Evolutionary conservation across 2,329 filamentous ascomycete genomes (phyloP).

Genomic region (Trichoderma polysporum): DNA sequence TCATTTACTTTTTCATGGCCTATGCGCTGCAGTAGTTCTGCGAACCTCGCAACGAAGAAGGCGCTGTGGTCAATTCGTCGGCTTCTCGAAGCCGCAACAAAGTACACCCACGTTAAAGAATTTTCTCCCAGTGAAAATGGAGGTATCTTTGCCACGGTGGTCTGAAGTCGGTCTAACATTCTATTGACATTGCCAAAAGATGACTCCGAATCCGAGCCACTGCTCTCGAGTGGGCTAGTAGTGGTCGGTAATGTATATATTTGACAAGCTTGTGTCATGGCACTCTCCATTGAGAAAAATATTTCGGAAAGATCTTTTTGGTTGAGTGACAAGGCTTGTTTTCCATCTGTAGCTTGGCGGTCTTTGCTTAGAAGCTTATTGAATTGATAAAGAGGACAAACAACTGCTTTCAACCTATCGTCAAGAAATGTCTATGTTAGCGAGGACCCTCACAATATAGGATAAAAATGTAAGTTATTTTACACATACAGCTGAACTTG

Average conservation of each 20-base stretch:
- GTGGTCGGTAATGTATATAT: not conserved
- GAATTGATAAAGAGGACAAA: slow-evolving; percentile 8
- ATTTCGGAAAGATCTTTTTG: slow-evolving; percentile 6
- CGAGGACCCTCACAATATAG: no score
- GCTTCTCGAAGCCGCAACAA: not conserved
- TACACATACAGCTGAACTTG: slow-evolving; percentile 2
- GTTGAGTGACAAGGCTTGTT: not conserved
- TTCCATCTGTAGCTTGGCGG: not conserved
- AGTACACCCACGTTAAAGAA: slow-evolving; percentile 9
- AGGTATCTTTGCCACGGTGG: not conserved
- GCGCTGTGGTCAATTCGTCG: not conserved
- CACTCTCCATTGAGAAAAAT: slow-evolving; percentile 1
- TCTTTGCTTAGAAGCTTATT: not conserved
- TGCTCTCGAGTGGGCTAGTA: not conserved
- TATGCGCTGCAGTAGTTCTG: not conserved
- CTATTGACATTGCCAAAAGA: not conserved
- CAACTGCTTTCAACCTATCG: not conserved
- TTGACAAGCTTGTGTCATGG: not conserved
- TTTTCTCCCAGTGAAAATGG: not conserved
- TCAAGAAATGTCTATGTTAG: not conserved
- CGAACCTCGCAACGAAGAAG: not conserved
- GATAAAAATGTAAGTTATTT: not conserved
- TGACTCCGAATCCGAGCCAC: not conserved
- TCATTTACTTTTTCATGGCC: slow-evolving; percentile 8
- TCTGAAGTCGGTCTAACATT: not conserved